phyloP scores from a whole-genome alignment of 352 stramenopile genomes.

The Phytophthora cactorum region DNA sequence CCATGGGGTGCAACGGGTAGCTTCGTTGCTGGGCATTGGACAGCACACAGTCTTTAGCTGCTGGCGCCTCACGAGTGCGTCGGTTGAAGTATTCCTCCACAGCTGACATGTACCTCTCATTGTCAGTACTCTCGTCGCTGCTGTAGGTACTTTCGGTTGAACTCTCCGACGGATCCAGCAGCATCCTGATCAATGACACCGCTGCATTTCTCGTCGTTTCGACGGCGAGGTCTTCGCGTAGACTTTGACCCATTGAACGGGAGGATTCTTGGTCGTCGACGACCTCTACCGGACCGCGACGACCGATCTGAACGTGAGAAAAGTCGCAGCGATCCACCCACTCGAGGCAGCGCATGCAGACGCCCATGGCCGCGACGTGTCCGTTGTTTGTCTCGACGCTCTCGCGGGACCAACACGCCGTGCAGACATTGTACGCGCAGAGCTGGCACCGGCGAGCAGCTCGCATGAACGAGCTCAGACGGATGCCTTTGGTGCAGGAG shows the following conservation, averaged over 20 bases:
- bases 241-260: slow-evolving; percentile 19
- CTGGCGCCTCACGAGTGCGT: slow-evolving; percentile 26
- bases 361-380: slow-evolving; percentile 31
- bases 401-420: slow-evolving; percentile 44
- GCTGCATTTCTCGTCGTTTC: slow-evolving; percentile 37
- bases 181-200: slow-evolving; percentile 47
- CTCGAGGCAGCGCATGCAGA: slow-evolving; percentile 55
- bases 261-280: slow-evolving; percentile 33
- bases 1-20: slow-evolving; percentile 46
- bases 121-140: slow-evolving; percentile 14
- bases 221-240: slow-evolving; percentile 28
- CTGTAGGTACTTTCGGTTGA: slow-evolving; percentile 6
- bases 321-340: slow-evolving; percentile 52
- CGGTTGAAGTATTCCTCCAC: slow-evolving; percentile 44
- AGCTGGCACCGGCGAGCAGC: slow-evolving; percentile 41
- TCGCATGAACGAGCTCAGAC: slow-evolving; percentile 34
- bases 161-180: slow-evolving; percentile 17
- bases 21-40: slow-evolving; percentile 43
- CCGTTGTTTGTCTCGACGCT: slow-evolving; percentile 52
- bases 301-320: slow-evolving; percentile 34
- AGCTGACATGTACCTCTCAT: slow-evolving; percentile 37
- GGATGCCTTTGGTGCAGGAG: slow-evolving; percentile 52
- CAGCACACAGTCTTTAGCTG: slow-evolving; percentile 40
- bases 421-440: slow-evolving; percentile 57
- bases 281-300: slow-evolving; percentile 25